Percentiles rank a stretch among this genome's conserved stretches.
Conservation (phyloP, 2,329 filamentous ascomycete species). For the Fusarium poae region DNA sequence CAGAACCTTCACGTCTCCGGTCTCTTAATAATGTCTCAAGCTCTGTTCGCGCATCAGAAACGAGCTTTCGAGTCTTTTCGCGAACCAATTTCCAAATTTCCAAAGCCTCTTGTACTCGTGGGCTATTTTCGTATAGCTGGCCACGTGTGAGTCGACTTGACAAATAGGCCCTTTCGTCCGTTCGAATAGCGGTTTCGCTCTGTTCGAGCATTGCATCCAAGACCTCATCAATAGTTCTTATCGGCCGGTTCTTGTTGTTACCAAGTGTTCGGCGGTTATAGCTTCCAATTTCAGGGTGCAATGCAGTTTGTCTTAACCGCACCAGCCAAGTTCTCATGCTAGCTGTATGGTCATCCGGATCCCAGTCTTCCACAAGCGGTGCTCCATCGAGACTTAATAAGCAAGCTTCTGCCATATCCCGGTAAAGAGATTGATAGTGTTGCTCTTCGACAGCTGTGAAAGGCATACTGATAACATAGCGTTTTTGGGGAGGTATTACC, state of each 20-base stretch:
- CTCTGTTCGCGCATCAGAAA: conserved; percentile 74
- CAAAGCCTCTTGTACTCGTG: conserved; percentile 75
- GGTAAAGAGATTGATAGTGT: conserved; percentile 82
- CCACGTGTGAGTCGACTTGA: conserved; percentile 75
- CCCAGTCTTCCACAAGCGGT: conserved; percentile 73
- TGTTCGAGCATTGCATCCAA: conserved; percentile 92
- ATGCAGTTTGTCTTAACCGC: conserved; percentile 81
- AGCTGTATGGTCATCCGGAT: conserved; percentile 73
- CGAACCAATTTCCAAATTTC: conserved; percentile 74
- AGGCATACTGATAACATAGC: conserved; percentile 88
- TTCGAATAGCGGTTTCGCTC: conserved; percentile 74
- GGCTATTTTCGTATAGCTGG: conserved; percentile 83
- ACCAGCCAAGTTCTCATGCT: conserved; percentile 85
- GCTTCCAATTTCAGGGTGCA: conserved; percentile 85
- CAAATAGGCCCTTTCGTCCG: conserved; percentile 77
- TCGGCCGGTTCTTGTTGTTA: conserved; percentile 71
- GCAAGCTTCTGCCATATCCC: conserved; percentile 78
- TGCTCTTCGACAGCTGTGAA: conserved; percentile 94
- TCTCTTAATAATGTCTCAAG: conserved; percentile 64
- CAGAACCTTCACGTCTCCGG: conserved; percentile 11
- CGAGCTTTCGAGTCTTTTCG: conserved; percentile 62
- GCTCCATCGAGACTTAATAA: conserved; percentile 74
- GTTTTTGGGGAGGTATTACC: conserved; percentile 82
- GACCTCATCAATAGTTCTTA: conserved; percentile 88
- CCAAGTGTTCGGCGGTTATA: conserved; percentile 75